A percentile compares a stretch with the other conserved stretches of the same genome.
phyloP scores from a whole-genome alignment of 2,329 filamentous ascomycete species.

The Aspergillus luchuensis region DNA sequence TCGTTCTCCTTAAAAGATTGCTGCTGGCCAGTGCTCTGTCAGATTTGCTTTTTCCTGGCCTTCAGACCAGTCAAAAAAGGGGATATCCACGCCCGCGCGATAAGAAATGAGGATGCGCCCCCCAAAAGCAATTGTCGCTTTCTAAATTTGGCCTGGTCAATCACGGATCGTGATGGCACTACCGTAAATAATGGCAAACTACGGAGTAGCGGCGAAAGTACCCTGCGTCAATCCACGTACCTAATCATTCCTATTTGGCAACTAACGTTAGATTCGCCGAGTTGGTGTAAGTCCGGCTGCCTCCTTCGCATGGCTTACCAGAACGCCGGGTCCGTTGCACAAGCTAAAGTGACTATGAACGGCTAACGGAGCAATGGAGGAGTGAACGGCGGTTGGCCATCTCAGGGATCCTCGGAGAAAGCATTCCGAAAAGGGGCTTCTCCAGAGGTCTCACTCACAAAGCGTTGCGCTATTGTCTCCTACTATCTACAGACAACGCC shows the following conservation, averaged over 20 bases:
- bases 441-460: not conserved
- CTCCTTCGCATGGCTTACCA: conserved; percentile 21
- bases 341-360: conserved; percentile 1
- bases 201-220: conserved; percentile 3
- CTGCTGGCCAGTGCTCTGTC: conserved; percentile 10
- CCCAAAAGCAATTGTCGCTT: conserved; percentile 15
- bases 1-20: conserved; percentile 8
- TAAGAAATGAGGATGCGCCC: conserved; percentile 7
- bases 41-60: conserved; percentile 6
- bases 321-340: conserved; percentile 13
- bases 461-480: not conserved
- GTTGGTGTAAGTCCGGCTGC: conserved; percentile 2
- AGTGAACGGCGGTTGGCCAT: not conserved
- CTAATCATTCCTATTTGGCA: not conserved
- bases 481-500: not conserved
- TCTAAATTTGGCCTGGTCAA: conserved; percentile 6
- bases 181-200: conserved; percentile 7
- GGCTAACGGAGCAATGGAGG: not conserved
- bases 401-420: not conserved
- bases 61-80: conserved; percentile 12
- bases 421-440: not conserved
- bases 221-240: conserved; percentile 3
- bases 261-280: conserved; percentile 4
- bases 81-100: not conserved
- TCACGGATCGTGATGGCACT: conserved; percentile 3